Percentiles rank a stretch among this genome's conserved stretches.
Conservation (phyloP, 495 filamentous ascomycete genomes). For the Tuber microsphaerosporum region DNA sequence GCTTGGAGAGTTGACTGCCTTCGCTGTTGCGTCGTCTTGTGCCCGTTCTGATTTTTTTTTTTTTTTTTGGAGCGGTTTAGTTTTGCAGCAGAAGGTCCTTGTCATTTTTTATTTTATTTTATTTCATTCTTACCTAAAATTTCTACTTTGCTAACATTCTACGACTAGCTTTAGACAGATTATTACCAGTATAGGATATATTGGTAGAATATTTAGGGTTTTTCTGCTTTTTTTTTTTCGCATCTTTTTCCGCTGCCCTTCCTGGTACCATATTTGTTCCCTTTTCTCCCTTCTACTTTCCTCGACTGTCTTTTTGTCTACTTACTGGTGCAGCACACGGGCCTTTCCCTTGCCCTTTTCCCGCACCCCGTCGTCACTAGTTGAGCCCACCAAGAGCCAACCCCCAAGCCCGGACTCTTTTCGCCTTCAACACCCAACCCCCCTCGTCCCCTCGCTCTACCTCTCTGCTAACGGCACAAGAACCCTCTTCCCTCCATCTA, state of each 20-base stretch:
- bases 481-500: slow-evolving; percentile 33
- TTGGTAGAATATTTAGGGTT: background rate
- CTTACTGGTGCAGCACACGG: slow-evolving; percentile 36
- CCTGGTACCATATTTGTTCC: slow-evolving; percentile 20
- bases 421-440: slow-evolving; percentile 39
- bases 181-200: background rate
- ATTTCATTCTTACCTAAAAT: background rate
- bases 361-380: slow-evolving; percentile 43
- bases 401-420: slow-evolving; percentile 32
- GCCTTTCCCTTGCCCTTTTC: slow-evolving; percentile 40
- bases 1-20: slow-evolving; percentile 21
- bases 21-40: slow-evolving; percentile 21
- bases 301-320: slow-evolving; percentile 12
- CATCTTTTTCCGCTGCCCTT: slow-evolving; percentile 24
- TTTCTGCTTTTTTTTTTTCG: slow-evolving; percentile 5
- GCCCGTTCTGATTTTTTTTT: slow-evolving; percentile 23
- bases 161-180: background rate
- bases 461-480: slow-evolving; percentile 33
- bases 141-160: background rate
- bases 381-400: slow-evolving; percentile 36
- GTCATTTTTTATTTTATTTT: background rate
- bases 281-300: slow-evolving; percentile 18
- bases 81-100: background rate
- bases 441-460: slow-evolving; percentile 34
- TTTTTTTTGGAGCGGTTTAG: slow-evolving; percentile 14